Conservation (phyloP, 352 stramenopile species). For the Pythium oligandrum region DNA sequence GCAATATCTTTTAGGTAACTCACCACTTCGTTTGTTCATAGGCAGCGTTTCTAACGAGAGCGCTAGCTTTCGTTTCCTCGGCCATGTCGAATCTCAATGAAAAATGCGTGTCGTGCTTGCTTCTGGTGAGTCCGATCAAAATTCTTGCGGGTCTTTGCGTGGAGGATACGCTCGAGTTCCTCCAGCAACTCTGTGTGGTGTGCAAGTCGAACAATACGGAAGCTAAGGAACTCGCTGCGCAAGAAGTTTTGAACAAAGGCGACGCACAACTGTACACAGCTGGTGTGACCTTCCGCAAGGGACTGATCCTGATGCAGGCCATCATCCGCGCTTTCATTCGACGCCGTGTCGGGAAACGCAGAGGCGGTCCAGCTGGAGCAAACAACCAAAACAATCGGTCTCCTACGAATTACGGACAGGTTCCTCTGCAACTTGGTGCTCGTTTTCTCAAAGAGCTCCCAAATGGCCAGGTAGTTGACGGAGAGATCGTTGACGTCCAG, state of each 20-base stretch:
- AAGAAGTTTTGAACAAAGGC: conserved; percentile 57
- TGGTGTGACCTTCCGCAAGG: conserved; percentile 67
- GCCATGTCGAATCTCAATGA: conserved; percentile 34
- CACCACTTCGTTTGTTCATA: conserved; percentile 9
- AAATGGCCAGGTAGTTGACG: conserved; percentile 63
- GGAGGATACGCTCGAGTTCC: conserved; percentile 65
- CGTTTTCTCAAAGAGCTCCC: conserved; percentile 70
- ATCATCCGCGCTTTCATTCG: conserved; percentile 67
- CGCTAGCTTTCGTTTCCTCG: conserved; percentile 70
- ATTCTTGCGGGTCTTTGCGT: conserved; percentile 67
- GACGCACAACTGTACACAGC: conserved; percentile 67
- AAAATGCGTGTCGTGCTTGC: conserved; percentile 54
- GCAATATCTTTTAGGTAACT: neutral
- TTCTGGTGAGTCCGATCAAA: conserved; percentile 83
- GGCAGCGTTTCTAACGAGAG: conserved; percentile 73
- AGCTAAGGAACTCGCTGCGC: conserved; percentile 45
- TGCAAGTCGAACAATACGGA: conserved; percentile 39
- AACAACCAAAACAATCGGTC: neutral
- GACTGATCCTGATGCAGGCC: conserved; percentile 61
- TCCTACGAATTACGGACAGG: too few relatives aligned
- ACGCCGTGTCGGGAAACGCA: conserved; percentile 33
- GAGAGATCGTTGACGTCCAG: conserved; percentile 40
- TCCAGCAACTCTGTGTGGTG: conserved; percentile 65
- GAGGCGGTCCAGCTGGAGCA: conserved; percentile 5
- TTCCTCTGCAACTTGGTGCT: conserved; percentile 21